Conservation (phyloP, 164 flowering plant genomes). For the Taxillus chinensis region DNA sequence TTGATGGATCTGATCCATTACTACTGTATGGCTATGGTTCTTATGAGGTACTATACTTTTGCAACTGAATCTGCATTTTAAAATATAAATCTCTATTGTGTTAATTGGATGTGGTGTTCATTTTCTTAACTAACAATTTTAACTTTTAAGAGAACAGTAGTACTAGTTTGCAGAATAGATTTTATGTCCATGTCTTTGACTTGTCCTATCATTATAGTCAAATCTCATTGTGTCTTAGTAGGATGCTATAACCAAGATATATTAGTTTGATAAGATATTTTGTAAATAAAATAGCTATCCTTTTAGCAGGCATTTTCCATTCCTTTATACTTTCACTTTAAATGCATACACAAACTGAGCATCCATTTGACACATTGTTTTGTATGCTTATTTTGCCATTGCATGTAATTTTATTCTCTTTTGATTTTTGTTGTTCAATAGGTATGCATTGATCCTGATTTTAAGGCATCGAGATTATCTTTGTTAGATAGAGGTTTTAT, state of each 20-base stretch:
- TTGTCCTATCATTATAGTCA: no score
- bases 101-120: not conserved
- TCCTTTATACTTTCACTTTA: no score
- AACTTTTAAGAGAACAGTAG: no score
- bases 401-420: not conserved
- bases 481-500: constrained; percentile 81
- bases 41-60: constrained; percentile 58
- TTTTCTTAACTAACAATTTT: not conserved
- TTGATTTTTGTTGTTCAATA: constrained; percentile 20
- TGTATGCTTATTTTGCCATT: not conserved
- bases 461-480: constrained; percentile 66
- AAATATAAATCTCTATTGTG: not conserved
- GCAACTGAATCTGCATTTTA: not conserved
- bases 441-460: constrained; percentile 67
- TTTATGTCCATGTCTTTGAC: no score
- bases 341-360: no score
- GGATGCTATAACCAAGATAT: no score
- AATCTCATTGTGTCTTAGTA: no score
- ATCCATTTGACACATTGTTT: no score
- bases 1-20: constrained; percentile 85
- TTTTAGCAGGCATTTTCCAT: no score
- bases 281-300: no score
- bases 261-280: no score
- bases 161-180: no score
- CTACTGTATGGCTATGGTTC: constrained; percentile 93